phyloP scores from a whole-genome alignment of 306 rosid genomes.

The Cyclanthera cordifolia region DNA sequence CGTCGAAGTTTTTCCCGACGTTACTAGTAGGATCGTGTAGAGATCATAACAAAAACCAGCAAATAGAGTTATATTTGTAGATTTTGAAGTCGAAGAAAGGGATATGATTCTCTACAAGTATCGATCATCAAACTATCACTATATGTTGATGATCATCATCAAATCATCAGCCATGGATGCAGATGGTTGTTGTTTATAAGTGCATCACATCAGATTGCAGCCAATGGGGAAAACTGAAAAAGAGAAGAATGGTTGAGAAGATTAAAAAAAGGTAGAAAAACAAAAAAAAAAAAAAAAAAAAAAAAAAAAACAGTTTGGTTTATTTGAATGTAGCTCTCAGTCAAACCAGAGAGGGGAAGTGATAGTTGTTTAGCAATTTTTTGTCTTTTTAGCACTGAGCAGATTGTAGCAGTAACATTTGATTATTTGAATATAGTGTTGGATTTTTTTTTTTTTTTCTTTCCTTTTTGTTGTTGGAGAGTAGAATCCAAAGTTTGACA shows the following conservation, averaged over 20 bases:
- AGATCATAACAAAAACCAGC: background rate
- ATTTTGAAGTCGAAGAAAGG: background rate
- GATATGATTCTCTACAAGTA: too few relatives aligned
- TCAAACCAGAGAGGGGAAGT: slow-evolving; percentile 1
- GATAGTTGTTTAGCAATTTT: background rate
- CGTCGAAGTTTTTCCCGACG: slow-evolving; percentile 5
- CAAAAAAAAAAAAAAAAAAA: background rate
- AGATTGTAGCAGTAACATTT: slow-evolving; percentile 12
- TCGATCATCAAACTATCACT: too few relatives aligned
- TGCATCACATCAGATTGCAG: slow-evolving; percentile 13
- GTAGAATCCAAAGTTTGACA: slow-evolving; percentile 70
- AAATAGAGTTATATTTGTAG: background rate
- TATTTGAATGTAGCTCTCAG: background rate
- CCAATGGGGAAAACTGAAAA: background rate
- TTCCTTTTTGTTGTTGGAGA: slow-evolving; percentile 7
- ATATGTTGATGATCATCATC: background rate
- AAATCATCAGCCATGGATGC: slow-evolving; percentile 7
- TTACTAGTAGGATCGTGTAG: slow-evolving; percentile 1
- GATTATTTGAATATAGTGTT: slow-evolving; percentile 21
- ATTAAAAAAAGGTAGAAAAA: background rate
- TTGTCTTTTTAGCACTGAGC: slow-evolving; percentile 7
- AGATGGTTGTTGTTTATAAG: background rate
- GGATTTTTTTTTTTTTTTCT: background rate
- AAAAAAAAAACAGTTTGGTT: too few relatives aligned
- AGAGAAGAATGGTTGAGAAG: background rate